Base-by-base conservation (phyloP, 257 asterid species). In the Gynochthodes officinalis region DNA sequence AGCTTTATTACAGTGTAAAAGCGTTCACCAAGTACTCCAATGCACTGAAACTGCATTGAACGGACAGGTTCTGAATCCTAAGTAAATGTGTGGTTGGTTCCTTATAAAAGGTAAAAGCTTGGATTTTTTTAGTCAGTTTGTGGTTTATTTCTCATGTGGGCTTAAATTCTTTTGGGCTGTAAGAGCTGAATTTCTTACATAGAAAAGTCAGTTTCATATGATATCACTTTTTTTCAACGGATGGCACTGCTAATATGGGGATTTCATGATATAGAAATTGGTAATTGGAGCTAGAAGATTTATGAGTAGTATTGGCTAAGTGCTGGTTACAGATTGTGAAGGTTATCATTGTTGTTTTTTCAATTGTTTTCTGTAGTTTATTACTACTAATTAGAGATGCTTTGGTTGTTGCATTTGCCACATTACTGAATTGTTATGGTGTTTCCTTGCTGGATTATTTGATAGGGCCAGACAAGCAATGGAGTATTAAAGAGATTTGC, bases 401-500 rank as follows among this genome's bases (percentile, higher is more conserved):
- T n/a, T 11, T 64, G 7, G 25, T 42, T 27, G 15, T 12, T 35
- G 60, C 21, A 16, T 2, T 58, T 25, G 18, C 28, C 25, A 16
- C 32, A 23, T 72, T 16, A 57, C 43, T 19, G 48, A 55, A 46
- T 12, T n/a, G 58, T 16, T 70, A 18, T 30, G 48, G 13, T 37
- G 15, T 48, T 72, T 18, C 60, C n/a, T 28, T 27, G 72, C 37
- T 64, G 54, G 52, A 25, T n/a, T 21, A 27, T 49, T 48, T 69
- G 5, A 66, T 83, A 91, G 98, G 89, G 84, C 58, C 85, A 54
- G 46, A 77, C 84, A 16, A 83, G 85, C 71, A 77, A 68, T 55
- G 76, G 79, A 67, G 80, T 85, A 39, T 74, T 88, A 81, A 73
- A 82, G 79, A 87, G 97, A 78, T 91, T 80, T 80, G 86, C 93